A percentile compares a stretch with the other conserved stretches of the same genome.
These are phyloP conservation scores for Cicer judaicum DNA, from an alignment of 306 rosid genomes.

Conservation along the genomic window DNA sequence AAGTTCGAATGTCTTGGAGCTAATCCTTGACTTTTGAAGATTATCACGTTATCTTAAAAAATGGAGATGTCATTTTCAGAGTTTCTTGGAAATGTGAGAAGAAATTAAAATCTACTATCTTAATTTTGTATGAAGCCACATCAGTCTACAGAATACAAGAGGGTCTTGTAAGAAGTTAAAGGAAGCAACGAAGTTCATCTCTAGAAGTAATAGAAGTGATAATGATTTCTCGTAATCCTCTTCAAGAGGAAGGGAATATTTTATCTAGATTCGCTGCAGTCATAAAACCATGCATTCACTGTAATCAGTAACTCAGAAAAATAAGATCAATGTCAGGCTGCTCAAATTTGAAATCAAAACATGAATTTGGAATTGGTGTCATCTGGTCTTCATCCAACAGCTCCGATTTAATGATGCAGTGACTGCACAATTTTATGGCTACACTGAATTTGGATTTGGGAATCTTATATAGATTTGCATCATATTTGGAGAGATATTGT, in stretches of 20 bases:
- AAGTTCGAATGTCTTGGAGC: neutral
- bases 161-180: neutral
- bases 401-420: neutral
- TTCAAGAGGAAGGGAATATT: neutral
- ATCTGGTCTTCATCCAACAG: neutral
- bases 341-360: neutral
- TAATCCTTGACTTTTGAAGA: constrained; percentile 4
- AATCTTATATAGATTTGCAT: neutral
- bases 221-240: neutral
- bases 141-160: neutral
- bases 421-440: neutral
- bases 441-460: neutral
- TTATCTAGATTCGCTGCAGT: neutral
- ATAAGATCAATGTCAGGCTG: neutral
- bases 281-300: neutral
- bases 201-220: neutral
- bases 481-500: neutral
- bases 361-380: neutral
- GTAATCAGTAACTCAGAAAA: neutral
- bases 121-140: neutral
- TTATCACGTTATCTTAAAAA: neutral
- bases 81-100: neutral
- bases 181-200: neutral
- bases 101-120: neutral
- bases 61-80: neutral